A percentile compares a stretch with the other conserved stretches of the same genome.
These are phyloP conservation scores for Verticillium zaregamsianum DNA, from an alignment of 2,329 filamentous ascomycete species.

Conservation along the genomic window DNA sequence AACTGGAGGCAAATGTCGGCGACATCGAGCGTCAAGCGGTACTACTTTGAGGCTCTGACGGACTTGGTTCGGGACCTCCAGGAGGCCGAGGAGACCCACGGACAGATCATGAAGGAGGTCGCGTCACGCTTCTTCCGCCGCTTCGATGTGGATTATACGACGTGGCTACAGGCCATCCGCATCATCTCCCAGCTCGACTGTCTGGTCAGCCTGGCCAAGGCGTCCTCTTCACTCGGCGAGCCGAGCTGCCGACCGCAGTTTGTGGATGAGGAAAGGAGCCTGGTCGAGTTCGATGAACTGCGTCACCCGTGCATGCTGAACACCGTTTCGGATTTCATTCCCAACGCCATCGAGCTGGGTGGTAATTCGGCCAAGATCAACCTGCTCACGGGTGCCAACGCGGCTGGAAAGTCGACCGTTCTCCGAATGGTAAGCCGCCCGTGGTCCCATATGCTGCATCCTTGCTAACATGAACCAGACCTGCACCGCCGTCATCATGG, in stretches of 20 bases:
- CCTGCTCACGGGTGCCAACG: constrained; percentile 91
- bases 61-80: constrained; percentile 81
- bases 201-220: constrained; percentile 85
- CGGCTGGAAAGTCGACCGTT: constrained; percentile 94
- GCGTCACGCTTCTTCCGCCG: constrained; percentile 76
- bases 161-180: constrained; percentile 86
- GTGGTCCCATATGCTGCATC: not conserved
- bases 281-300: constrained; percentile 88
- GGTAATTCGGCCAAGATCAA: constrained; percentile 80
- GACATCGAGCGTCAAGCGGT: constrained; percentile 84
- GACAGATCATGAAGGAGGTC: constrained; percentile 85
- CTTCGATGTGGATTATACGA: constrained; percentile 82
- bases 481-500: constrained; percentile 94
- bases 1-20: constrained; percentile 96
- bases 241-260: constrained; percentile 89
- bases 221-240: constrained; percentile 76
- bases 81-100: constrained; percentile 90
- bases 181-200: constrained; percentile 92
- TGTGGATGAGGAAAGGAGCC: constrained; percentile 75
- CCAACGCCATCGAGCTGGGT: constrained; percentile 86
- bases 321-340: constrained; percentile 89
- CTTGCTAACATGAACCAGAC: constrained; percentile 50
- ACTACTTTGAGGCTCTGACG: constrained; percentile 84
- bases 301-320: constrained; percentile 93
- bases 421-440: constrained; percentile 72